These are phyloP conservation scores for Scorias spongiosa DNA, from an alignment of 2,329 filamentous ascomycete species.

Conservation along the genomic window DNA sequence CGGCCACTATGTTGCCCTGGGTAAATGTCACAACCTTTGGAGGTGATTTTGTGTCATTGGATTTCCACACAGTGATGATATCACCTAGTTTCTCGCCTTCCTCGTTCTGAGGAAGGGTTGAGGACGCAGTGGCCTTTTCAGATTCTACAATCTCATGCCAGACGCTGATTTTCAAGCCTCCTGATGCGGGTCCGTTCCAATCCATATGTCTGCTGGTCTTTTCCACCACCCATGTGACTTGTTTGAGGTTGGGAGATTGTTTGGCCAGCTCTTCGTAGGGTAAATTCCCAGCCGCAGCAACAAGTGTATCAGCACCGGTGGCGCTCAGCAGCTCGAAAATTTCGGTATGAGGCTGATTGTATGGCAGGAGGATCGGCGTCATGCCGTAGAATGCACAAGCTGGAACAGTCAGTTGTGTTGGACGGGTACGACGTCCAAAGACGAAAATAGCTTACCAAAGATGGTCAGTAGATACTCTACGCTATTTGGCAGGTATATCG, in stretches of 20 bases:
- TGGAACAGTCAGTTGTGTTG: conserved; percentile 12
- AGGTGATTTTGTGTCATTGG: conserved; percentile 31
- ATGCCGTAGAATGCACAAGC: conserved; percentile 82
- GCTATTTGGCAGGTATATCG: conserved; percentile 85
- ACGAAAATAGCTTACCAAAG: conserved; percentile 40
- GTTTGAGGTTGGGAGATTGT: conserved; percentile 53
- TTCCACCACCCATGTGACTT: conserved; percentile 86
- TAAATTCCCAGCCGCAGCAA: conserved; percentile 76
- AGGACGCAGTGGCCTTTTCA: conserved; percentile 40
- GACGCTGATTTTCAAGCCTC: conserved; percentile 66
- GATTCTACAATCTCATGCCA: conserved; percentile 85
- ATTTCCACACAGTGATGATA: conserved; percentile 51
- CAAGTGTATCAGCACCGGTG: conserved; percentile 62
- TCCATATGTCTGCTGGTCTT: conserved; percentile 83
- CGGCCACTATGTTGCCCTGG: conserved; percentile 76
- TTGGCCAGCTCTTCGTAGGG: conserved; percentile 60
- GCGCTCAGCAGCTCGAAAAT: conserved; percentile 58
- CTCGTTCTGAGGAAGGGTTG: conserved; percentile 49
- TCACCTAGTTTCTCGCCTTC: conserved; percentile 34
- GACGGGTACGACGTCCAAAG: not conserved
- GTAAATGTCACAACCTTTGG: conserved; percentile 70
- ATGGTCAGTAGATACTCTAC: conserved; percentile 69
- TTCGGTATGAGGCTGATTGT: conserved; percentile 54
- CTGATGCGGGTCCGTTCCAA: conserved; percentile 78
- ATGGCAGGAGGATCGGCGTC: conserved; percentile 72